phyloP scores from a whole-genome alignment of 2,329 filamentous ascomycete genomes.

The Phaeophleospora eucalypticola region DNA sequence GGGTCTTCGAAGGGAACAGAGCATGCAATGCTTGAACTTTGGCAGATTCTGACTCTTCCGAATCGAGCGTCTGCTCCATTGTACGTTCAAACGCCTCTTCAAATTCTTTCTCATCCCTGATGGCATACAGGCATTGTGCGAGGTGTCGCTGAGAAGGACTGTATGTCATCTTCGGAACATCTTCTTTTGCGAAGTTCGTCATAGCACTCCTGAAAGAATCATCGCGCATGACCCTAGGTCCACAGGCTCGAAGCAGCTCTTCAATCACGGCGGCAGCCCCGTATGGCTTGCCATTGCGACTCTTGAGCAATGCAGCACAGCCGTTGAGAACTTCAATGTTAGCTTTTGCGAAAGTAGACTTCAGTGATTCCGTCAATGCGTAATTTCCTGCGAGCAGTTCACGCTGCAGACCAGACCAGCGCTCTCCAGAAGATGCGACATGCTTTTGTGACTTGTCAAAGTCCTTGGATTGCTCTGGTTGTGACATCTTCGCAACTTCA shows the following conservation, averaged over 20 bases:
- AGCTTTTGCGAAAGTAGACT: conserved; percentile 31
- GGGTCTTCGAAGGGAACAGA: conserved; percentile 33
- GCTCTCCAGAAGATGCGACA: conserved; percentile 61
- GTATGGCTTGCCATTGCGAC: conserved; percentile 62
- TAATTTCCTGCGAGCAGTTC: conserved; percentile 33
- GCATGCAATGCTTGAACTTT: conserved; percentile 24
- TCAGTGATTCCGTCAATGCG: conserved; percentile 23
- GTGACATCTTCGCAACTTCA: conserved; percentile 65
- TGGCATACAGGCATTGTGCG: conserved; percentile 59
- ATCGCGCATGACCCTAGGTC: conserved; percentile 38
- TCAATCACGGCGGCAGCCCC: conserved; percentile 59
- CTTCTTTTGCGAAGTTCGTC: too few species aligned
- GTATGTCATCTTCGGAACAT: conserved; percentile 54
- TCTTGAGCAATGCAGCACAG: conserved; percentile 48
- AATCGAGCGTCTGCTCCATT: conserved; percentile 16
- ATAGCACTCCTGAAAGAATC: too few species aligned
- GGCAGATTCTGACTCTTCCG: conserved; percentile 18
- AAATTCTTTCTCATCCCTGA: conserved; percentile 34
- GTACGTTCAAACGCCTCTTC: conserved; percentile 24
- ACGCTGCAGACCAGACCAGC: conserved; percentile 56
- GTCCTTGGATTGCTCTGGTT: conserved; percentile 77
- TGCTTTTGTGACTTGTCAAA: conserved; percentile 67
- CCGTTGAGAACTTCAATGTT: conserved; percentile 43
- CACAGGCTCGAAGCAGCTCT: conserved; percentile 46
- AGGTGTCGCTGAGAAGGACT: conserved; percentile 67